Evolutionary conservation across 345 rosid genomes (phyloP).

Genomic region (Mangifera indica): DNA sequence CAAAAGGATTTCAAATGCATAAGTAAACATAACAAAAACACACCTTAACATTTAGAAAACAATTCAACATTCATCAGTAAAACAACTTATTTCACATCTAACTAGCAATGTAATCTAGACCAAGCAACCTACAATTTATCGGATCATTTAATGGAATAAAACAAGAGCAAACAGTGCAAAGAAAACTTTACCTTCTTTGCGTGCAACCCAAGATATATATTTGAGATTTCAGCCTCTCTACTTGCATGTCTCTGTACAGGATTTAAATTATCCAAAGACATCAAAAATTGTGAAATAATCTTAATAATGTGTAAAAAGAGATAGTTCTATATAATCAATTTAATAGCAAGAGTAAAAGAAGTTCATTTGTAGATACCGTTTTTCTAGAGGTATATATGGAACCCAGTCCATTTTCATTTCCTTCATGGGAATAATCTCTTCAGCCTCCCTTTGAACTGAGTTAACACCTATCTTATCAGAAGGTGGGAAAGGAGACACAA

Average conservation of each 20-base stretch:
- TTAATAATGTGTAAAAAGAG: not conserved
- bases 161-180: not conserved
- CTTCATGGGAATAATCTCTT: slow-evolving; percentile 96
- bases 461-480: slow-evolving; percentile 96
- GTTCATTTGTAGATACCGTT: slow-evolving; percentile 49
- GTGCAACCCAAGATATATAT: slow-evolving; percentile 77
- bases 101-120: not conserved
- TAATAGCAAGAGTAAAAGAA: slow-evolving; percentile 3
- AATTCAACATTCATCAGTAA: not conserved
- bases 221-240: slow-evolving; percentile 70
- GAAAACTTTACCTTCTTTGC: slow-evolving; percentile 63
- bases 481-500: slow-evolving; percentile 88
- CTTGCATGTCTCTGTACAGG: slow-evolving; percentile 68
- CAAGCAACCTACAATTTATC: not conserved
- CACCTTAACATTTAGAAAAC: not conserved
- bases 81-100: not conserved
- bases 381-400: slow-evolving; percentile 84
- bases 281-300: slow-evolving; percentile 4
- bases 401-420: slow-evolving; percentile 99
- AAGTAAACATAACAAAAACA: slow-evolving; percentile 3
- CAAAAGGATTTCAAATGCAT: slow-evolving; percentile 29
- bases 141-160: not conserved
- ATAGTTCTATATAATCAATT: slow-evolving; percentile 10
- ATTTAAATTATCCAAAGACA: slow-evolving; percentile 20
- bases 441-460: slow-evolving; percentile 92